Evolutionary conservation across 768 basidiomycete genomes (phyloP).

Genomic region (Termitomyces sp.): DNA sequence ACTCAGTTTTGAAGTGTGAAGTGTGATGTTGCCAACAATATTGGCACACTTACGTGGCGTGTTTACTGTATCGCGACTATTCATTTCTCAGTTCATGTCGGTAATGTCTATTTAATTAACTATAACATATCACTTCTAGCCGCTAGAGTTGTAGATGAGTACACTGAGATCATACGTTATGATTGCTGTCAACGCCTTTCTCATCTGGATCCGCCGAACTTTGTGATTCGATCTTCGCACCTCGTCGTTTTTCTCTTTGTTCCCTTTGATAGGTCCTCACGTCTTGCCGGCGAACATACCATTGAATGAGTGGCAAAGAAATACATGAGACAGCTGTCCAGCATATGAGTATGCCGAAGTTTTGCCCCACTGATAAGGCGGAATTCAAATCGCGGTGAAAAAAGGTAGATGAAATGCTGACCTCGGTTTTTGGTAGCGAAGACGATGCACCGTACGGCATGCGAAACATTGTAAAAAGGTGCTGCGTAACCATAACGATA

Average conservation of each 20-base stretch:
- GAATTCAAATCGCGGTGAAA: neutral
- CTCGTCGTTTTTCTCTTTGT: neutral
- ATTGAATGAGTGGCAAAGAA: constrained; percentile 48
- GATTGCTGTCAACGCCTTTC: neutral
- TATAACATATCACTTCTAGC: no score
- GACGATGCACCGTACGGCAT: constrained; percentile 54
- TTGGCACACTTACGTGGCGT: no score
- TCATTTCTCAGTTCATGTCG: no score
- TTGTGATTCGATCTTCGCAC: neutral
- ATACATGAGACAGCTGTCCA: constrained; percentile 54
- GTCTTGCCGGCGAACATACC: constrained; percentile 23
- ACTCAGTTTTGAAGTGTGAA: no score
- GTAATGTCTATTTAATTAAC: no score
- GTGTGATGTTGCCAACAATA: no score
- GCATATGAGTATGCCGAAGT: constrained; percentile 53
- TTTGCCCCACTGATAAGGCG: constrained; percentile 44
- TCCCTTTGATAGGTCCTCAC: neutral
- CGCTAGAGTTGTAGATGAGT: no score
- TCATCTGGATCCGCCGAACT: neutral
- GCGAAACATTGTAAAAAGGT: constrained; percentile 70
- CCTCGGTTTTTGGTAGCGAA: constrained; percentile 52
- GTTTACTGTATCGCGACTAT: no score
- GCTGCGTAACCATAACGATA: constrained; percentile 65
- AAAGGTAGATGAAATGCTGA: neutral
- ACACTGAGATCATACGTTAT: neutral